Percentiles rank a stretch among this genome's conserved stretches.
phyloP scores from a whole-genome alignment of 2,329 filamentous ascomycete genomes.

The Simplicillium aogashimaense region DNA sequence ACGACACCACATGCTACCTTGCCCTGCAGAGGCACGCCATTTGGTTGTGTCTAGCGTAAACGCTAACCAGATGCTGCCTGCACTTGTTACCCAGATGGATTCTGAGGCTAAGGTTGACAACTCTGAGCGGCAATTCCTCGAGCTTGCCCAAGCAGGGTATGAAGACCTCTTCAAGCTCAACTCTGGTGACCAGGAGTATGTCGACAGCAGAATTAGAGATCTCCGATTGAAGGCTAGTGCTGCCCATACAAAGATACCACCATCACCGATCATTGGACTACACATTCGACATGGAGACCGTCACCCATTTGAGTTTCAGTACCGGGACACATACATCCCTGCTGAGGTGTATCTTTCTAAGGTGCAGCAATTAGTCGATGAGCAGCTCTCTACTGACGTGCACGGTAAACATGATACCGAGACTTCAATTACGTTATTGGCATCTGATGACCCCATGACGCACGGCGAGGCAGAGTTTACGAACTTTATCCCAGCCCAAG shows the following conservation, averaged over 20 bases:
- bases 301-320: constrained; percentile 69
- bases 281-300: constrained; percentile 75
- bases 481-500: constrained; percentile 53
- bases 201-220: constrained; percentile 45
- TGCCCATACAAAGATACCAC: constrained; percentile 27
- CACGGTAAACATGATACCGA: constrained; percentile 24
- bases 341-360: constrained; percentile 55
- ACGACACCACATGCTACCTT: constrained; percentile 68
- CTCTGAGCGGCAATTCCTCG: constrained; percentile 47
- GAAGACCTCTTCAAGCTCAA: constrained; percentile 64
- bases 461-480: constrained; percentile 56
- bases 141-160: constrained; percentile 59
- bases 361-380: constrained; percentile 45
- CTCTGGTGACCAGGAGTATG: constrained; percentile 55
- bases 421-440: constrained; percentile 49
- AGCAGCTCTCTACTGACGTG: constrained; percentile 31
- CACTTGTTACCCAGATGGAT: constrained; percentile 28
- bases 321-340: constrained; percentile 69
- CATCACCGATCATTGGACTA: constrained; percentile 46
- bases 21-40: constrained; percentile 66
- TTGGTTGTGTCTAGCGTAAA: constrained; percentile 65
- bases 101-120: constrained; percentile 13
- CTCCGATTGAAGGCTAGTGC: constrained; percentile 38
- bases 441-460: constrained; percentile 74
- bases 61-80: constrained; percentile 52